phyloP scores from a whole-genome alignment of 257 asterid species.

The Paulownia fortunei region DNA sequence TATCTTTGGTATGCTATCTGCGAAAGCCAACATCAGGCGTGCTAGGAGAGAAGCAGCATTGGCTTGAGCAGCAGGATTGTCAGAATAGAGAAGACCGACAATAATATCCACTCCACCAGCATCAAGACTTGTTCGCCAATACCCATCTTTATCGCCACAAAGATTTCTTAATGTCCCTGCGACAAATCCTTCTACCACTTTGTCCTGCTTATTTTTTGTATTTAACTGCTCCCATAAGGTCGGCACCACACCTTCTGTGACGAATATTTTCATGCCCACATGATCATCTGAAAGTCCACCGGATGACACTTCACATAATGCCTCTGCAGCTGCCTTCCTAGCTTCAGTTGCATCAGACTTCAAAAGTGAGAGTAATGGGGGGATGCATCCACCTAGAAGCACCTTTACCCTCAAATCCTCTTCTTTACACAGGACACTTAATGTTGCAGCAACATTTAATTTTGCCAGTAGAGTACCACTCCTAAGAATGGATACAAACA shows the following conservation, averaged over 20 bases:
- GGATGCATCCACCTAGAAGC: constrained; percentile 91
- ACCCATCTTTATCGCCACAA: constrained; percentile 83
- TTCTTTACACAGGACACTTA: constrained; percentile 73
- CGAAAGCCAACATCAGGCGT: constrained; percentile 59
- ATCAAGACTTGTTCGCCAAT: constrained; percentile 80
- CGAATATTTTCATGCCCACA: constrained; percentile 81
- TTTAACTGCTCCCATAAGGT: constrained; percentile 78
- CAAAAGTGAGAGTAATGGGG: constrained; percentile 77
- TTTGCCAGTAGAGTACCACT: constrained; percentile 73
- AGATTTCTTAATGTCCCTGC: constrained; percentile 88
- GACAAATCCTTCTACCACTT: constrained; percentile 75
- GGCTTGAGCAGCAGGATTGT: constrained; percentile 67
- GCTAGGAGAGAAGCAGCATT: constrained; percentile 93
- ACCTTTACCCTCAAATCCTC: constrained; percentile 83
- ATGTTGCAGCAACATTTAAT: constrained; percentile 69
- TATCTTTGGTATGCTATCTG: constrained; percentile 68
- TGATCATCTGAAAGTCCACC: constrained; percentile 79
- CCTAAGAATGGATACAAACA: constrained; percentile 81
- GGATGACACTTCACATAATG: constrained; percentile 69
- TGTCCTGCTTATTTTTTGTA: constrained; percentile 62
- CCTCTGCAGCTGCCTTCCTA: constrained; percentile 91
- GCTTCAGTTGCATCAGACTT: constrained; percentile 72
- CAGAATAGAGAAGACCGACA: constrained; percentile 73
- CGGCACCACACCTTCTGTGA: constrained; percentile 86
- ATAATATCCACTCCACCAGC: constrained; percentile 84